Base-by-base conservation (phyloP, 371 early-diverging fungal genomes). In the Mortierella sp. region DNA sequence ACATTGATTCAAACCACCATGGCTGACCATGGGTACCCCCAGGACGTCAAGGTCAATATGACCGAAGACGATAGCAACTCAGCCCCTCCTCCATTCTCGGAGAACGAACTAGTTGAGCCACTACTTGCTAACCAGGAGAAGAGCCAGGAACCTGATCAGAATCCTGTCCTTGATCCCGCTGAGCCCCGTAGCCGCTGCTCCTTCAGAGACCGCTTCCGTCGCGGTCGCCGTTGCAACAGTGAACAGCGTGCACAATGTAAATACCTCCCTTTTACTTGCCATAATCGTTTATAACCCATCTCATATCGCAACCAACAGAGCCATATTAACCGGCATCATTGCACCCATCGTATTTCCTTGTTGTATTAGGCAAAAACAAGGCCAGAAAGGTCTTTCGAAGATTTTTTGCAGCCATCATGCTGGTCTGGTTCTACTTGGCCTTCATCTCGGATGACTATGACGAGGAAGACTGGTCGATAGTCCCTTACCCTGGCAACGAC, bases 31-130 rank as follows among this genome's bases (percentile, higher is more conserved):
- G 61, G 64, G n/a, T 74, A 64, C 26, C 69, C 75, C 43, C 23
- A 68, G 75, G 75, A 74, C 53, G 54, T 64, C 69, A 68, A 74
- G 56, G 68, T 74, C 59, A 51, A 74, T 42, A 74, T 74, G 67
- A 60, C 60, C 45, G 15, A 53, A 40, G 56, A 61, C 51, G 22
- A 64, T 19, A 29, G 40, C 60, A n/a, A 54, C 61, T 22, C 34
- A 26, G 43, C 64, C 23, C 72, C 72, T 43, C 75, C 75, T 37
- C 68, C 75, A 15, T 64, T 68, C 64, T 60, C 75, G 8, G 43
- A 22, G 28, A n/a, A 37, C 31, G 72, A 72, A 28, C 62, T 42
- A 28, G 32, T 64, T 1, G 63, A 55, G 12, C 74, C 74, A 10
- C 60, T 74, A 37, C 64, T 74, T 28, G 45, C 37, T 15, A 28